Evolutionary conservation across 1,139 yeast species (phyloP).

Genomic region (Wickerhamiella pararugosa): DNA sequence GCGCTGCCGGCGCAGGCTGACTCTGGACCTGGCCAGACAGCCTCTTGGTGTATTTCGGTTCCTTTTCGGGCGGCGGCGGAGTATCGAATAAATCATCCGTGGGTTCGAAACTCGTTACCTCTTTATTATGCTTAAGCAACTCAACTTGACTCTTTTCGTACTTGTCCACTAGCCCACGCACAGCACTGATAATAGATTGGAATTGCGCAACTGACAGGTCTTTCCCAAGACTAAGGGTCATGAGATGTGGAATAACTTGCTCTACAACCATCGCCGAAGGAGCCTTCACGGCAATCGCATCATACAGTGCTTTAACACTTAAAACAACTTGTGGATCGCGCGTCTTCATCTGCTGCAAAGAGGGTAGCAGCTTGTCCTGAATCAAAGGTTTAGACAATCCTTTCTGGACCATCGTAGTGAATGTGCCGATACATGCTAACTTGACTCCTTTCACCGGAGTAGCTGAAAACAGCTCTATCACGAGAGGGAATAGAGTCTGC

Average conservation of each 20-base stretch:
- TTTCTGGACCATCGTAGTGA: conserved; percentile 44
- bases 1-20: no score
- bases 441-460: conserved; percentile 75
- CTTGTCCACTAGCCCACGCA: conserved; percentile 26
- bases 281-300: conserved; percentile 24
- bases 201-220: conserved; percentile 32
- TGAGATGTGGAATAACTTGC: conserved; percentile 35
- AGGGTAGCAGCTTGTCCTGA: conserved; percentile 62
- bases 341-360: conserved; percentile 59
- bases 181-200: conserved; percentile 24
- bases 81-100: no score
- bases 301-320: conserved; percentile 40
- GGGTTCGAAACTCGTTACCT: neutral
- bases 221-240: conserved; percentile 34
- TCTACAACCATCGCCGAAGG: conserved; percentile 32
- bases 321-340: conserved; percentile 55
- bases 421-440: conserved; percentile 49
- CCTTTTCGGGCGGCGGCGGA: no score
- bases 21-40: no score
- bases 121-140: conserved; percentile 9
- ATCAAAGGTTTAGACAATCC: conserved; percentile 60
- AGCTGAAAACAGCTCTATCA: conserved; percentile 60
- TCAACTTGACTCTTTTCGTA: conserved; percentile 23
- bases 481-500: conserved; percentile 53
- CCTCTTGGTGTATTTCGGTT: no score